These are phyloP conservation scores for Solanum neorickii DNA, from an alignment of 257 asterid genomes.

Conservation along the genomic window DNA sequence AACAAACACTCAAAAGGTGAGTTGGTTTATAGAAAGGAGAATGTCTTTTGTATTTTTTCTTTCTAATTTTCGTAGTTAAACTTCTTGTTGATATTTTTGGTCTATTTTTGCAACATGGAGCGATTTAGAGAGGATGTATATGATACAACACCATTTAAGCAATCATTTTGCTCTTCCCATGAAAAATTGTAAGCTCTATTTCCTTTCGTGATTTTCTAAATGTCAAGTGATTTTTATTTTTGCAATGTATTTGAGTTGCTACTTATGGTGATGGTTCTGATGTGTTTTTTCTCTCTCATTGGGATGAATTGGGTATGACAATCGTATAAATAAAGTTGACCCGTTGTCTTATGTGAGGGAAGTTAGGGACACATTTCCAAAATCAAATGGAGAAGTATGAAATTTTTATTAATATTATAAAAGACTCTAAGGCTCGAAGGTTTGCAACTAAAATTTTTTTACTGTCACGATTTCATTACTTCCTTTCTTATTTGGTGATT, in stretches of 20 bases:
- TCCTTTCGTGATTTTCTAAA: background rate
- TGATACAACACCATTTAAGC: slow-evolving; percentile 57
- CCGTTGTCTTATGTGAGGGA: background rate
- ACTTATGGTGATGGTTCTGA: background rate
- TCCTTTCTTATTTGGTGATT: background rate
- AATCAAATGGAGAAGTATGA: slow-evolving; percentile 73
- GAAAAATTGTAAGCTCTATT: slow-evolving; percentile 59
- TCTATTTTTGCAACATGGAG: slow-evolving; percentile 48
- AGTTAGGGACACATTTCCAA: background rate
- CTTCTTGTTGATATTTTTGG: background rate
- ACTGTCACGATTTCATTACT: background rate
- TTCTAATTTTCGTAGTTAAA: background rate
- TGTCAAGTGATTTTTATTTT: background rate
- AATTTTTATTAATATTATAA: slow-evolving; percentile 80
- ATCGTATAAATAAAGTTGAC: background rate
- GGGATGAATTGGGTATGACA: background rate
- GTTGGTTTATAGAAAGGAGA: background rate
- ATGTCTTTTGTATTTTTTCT: background rate
- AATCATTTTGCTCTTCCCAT: slow-evolving; percentile 52
- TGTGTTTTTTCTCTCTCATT: background rate
- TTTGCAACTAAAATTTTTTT: slow-evolving; percentile 3
- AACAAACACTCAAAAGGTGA: background rate
- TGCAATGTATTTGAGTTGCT: background rate
- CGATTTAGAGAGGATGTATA: slow-evolving; percentile 58
- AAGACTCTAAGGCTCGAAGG: slow-evolving; percentile 92